phyloP scores from a whole-genome alignment of 2,329 filamentous ascomycete species.

The Fusarium sp. region DNA sequence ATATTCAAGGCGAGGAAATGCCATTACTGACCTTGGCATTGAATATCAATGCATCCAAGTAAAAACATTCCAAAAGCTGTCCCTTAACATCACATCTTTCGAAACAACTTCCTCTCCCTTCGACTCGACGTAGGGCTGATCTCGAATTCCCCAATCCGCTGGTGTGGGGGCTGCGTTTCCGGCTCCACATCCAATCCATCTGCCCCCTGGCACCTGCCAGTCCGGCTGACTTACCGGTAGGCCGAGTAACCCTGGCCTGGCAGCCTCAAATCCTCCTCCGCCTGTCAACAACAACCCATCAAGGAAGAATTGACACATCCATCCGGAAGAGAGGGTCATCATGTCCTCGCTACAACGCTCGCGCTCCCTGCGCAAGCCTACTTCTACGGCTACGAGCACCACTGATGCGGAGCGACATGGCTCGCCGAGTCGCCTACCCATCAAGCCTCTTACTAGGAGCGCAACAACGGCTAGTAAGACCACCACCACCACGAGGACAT shows the following conservation, averaged over 20 bases:
- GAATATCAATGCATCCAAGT: background rate
- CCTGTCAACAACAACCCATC: conserved; percentile 33
- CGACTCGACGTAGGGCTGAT: background rate
- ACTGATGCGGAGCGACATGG: conserved; percentile 48
- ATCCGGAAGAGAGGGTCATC: conserved; percentile 5
- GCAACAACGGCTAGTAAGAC: conserved; percentile 46
- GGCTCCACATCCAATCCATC: background rate
- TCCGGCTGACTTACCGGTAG: conserved; percentile 32
- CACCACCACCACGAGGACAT: conserved; percentile 33
- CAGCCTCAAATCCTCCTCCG: conserved; percentile 10
- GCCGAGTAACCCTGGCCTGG: conserved; percentile 31
- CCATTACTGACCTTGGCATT: background rate
- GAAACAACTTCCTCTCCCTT: background rate
- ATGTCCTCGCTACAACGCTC: conserved; percentile 62
- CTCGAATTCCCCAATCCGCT: background rate
- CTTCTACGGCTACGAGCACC: conserved; percentile 33
- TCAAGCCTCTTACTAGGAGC: conserved; percentile 56
- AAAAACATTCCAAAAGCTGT: background rate
- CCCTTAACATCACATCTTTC: background rate
- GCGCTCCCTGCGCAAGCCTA: conserved; percentile 61
- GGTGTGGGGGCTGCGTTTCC: background rate
- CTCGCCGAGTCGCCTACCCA: conserved; percentile 64
- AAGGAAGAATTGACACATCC: background rate
- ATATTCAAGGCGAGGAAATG: background rate
- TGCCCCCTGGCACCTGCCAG: background rate